Percentiles rank a stretch among this genome's conserved stretches.
phyloP scores from a whole-genome alignment of 495 filamentous ascomycete genomes.

The Xylaria telfairii region DNA sequence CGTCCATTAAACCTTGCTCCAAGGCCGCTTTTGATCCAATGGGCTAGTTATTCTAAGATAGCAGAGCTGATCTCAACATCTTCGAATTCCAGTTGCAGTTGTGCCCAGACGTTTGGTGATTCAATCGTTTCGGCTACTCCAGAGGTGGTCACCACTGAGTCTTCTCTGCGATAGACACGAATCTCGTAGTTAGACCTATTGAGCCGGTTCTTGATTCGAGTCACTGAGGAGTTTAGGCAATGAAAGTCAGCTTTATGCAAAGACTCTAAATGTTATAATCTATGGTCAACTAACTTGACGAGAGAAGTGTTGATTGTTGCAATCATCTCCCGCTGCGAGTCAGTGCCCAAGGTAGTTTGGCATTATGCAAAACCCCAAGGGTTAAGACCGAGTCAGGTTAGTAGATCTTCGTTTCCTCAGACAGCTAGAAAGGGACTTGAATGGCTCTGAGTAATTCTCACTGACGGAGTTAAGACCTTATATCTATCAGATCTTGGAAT shows the following conservation, averaged over 20 bases:
- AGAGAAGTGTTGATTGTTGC: too few relatives aligned
- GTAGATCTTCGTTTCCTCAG: background rate
- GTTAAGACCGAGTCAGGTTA: background rate
- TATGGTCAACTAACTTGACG: too few relatives aligned
- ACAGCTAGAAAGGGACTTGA: background rate
- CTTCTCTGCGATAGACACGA: slow-evolving; percentile 44
- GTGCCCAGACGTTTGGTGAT: slow-evolving; percentile 40
- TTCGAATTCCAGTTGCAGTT: slow-evolving; percentile 45
- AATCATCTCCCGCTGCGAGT: background rate
- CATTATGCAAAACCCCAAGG: background rate
- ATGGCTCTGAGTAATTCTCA: background rate
- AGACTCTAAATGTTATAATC: background rate
- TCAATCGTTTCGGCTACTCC: slow-evolving; percentile 39
- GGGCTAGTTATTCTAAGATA: slow-evolving; percentile 13
- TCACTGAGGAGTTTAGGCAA: slow-evolving; percentile 36
- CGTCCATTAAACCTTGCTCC: background rate
- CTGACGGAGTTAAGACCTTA: background rate
- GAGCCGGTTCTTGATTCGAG: slow-evolving; percentile 41
- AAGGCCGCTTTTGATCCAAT: background rate
- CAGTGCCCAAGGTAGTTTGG: background rate
- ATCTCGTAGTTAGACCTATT: slow-evolving; percentile 45
- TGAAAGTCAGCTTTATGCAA: background rate
- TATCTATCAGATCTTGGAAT: background rate
- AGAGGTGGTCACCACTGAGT: slow-evolving; percentile 26
- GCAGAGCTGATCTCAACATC: slow-evolving; percentile 43